Evolutionary conservation across 768 basidiomycete genomes (phyloP), one percentile per base, ranked within the genome.

Genomic region (Serendipita sp.): DNA sequence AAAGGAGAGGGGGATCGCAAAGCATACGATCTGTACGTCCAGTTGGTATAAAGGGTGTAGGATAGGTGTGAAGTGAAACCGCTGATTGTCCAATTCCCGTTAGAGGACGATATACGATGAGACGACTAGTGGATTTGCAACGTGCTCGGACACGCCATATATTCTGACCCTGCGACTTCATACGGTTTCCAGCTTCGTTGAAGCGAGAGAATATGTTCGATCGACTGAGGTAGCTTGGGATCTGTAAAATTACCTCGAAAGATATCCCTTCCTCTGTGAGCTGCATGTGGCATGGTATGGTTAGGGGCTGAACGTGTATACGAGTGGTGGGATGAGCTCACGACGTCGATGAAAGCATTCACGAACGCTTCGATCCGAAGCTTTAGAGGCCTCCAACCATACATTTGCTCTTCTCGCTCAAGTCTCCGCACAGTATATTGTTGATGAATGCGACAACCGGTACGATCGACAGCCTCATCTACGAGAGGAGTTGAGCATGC

Each of bases 91-190:
- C 32, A 32, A 32, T 54, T 15, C 52, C 16, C 32, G 16, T 11
- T 13, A 11, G 13, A 32, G 13, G 16, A 32, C 13, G 52, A 54
- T 13, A 54, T 13, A 11, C 52, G 16, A 32, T 54, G 11, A n/a
- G 16, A n/a, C 10, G 34, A n/a, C 23, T 60, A n/a, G 23, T 35
- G 16, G 28, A 23, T 10, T 10, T 60, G 56, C 56, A 60, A 10
- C 56, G 56, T 8, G 56, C 56, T 18, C 56, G 4, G 3, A 60
- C 56, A 11, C 56, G 56, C 56, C 56, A 60, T 11, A 60, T 60
- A 32, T 23, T 60, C 30, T 60, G 56, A 18, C 56, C 56, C 56
- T 60, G 56, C 28, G 56, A 60, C 18, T 60, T 60, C 56, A 60
- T 60, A 10, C 56, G 11, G 36, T 60, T 60, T 10, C 56, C 56